These are phyloP conservation scores for Hypoxylon fuscum DNA, from an alignment of 495 filamentous ascomycete species.

Conservation along the genomic window DNA sequence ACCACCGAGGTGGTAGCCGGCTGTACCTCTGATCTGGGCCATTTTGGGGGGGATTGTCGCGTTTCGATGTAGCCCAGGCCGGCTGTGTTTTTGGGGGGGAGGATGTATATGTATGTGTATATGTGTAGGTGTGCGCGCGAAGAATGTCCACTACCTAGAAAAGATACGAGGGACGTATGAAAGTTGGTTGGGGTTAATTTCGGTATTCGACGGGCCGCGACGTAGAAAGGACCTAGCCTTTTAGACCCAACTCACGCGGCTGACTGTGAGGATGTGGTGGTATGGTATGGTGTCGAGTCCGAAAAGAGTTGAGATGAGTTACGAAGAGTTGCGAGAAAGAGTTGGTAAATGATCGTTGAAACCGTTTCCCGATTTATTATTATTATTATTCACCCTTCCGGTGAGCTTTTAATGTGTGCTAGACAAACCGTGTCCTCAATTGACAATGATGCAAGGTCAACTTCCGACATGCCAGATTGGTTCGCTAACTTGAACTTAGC, in stretches of 20 bases:
- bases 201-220: too few relatives aligned
- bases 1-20: constrained; percentile 93
- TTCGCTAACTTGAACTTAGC: constrained; percentile 9
- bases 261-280: too few relatives aligned
- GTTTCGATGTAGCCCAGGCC: constrained; percentile 25
- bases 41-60: constrained; percentile 60
- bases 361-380: background rate
- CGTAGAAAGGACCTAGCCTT: too few relatives aligned
- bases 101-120: background rate
- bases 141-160: too few relatives aligned
- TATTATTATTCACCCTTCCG: constrained; percentile 2
- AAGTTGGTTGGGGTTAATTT: too few relatives aligned
- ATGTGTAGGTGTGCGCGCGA: constrained; percentile 1
- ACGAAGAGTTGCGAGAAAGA: background rate
- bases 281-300: too few relatives aligned
- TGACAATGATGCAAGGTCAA: constrained; percentile 45
- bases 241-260: too few relatives aligned
- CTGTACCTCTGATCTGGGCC: constrained; percentile 96
- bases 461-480: constrained; percentile 42
- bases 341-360: background rate
- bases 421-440: constrained; percentile 51
- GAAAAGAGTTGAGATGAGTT: background rate
- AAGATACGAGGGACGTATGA: too few relatives aligned
- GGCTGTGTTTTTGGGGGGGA: constrained; percentile 33
- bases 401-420: constrained; percentile 36